phyloP scores from a whole-genome alignment of 768 basidiomycete species.

The Serendipita sp. region DNA sequence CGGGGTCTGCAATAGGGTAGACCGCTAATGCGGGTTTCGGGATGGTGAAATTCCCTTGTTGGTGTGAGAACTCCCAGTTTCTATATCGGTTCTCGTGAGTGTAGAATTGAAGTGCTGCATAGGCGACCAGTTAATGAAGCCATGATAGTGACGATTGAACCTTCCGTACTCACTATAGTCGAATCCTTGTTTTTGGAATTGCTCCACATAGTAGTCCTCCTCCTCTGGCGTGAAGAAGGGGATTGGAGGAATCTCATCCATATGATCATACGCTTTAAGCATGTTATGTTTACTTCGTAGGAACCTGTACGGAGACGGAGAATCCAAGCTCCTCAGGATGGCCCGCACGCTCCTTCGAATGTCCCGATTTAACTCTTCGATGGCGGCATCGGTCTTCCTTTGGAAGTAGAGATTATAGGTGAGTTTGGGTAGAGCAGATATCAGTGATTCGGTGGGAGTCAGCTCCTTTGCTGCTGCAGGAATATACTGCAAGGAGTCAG shows the following conservation, averaged over 20 bases:
- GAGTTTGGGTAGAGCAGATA: conserved; percentile 31
- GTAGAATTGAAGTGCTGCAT: conserved; percentile 49
- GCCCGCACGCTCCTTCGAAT: conserved; percentile 40
- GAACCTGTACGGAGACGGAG: conserved; percentile 40
- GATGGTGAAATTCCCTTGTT: conserved; percentile 29
- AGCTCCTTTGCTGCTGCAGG: conserved; percentile 31
- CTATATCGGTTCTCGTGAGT: conserved; percentile 29
- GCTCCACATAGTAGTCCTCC: conserved; percentile 55
- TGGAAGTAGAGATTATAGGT: conserved; percentile 49
- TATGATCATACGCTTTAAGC: conserved; percentile 22
- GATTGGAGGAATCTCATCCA: conserved; percentile 36
- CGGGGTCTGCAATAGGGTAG: conserved; percentile 28
- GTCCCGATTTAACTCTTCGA: conserved; percentile 37
- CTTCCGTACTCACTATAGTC: conserved; percentile 32
- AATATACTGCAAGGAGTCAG: conserved; percentile 35
- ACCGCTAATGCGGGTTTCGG: conserved; percentile 26
- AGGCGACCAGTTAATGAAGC: background rate
- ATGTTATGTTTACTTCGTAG: conserved; percentile 34
- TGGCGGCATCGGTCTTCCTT: conserved; percentile 28
- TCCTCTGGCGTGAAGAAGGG: conserved; percentile 43
- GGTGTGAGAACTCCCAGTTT: conserved; percentile 23
- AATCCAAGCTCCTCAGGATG: conserved; percentile 33
- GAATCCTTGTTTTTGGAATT: conserved; percentile 42
- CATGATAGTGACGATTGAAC: background rate
- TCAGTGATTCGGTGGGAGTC: conserved; percentile 27